Evolutionary conservation across 2,329 filamentous ascomycete genomes (phyloP).

Genomic region (Hirsutella rhossiliensis): DNA sequence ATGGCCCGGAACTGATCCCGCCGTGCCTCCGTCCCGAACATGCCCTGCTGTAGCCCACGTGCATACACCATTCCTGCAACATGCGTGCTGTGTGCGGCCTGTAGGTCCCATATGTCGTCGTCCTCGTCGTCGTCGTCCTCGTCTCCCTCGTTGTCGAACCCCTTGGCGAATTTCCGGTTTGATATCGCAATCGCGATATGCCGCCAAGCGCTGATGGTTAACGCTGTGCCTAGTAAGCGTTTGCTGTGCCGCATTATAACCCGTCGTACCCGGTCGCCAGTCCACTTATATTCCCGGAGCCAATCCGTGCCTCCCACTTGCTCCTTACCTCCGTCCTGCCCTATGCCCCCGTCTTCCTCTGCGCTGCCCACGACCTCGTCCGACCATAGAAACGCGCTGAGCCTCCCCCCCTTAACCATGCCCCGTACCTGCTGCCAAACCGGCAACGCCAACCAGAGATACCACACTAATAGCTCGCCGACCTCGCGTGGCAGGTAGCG

Average conservation of each 20-base stretch:
- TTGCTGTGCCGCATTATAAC: conserved; percentile 2
- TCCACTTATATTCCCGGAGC: conserved; percentile 1
- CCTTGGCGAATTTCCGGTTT: no score
- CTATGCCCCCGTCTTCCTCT: not conserved
- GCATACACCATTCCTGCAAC: conserved; percentile 6
- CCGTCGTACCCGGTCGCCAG: not conserved
- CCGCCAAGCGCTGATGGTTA: not conserved
- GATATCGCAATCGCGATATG: no score
- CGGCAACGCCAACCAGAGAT: conserved; percentile 13
- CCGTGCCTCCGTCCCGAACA: conserved; percentile 1
- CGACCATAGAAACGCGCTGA: conserved; percentile 1
- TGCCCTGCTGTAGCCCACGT: conserved; percentile 1
- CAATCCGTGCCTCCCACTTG: not conserved
- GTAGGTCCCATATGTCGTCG: not conserved
- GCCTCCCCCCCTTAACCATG: not conserved
- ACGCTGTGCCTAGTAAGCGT: not conserved
- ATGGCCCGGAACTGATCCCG: conserved; percentile 4
- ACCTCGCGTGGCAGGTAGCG: conserved; percentile 13
- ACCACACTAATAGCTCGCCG: conserved; percentile 11
- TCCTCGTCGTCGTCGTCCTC: no score
- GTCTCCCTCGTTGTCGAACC: not conserved
- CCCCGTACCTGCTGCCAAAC: conserved; percentile 2
- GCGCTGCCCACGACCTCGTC: not conserved
- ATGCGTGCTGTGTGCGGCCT: conserved; percentile 3
- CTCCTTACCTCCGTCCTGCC: not conserved